A percentile compares a stretch with the other conserved stretches of the same genome.
These are phyloP conservation scores for Boechera divaricarpa DNA, from an alignment of 345 rosid genomes.

Conservation along the genomic window DNA sequence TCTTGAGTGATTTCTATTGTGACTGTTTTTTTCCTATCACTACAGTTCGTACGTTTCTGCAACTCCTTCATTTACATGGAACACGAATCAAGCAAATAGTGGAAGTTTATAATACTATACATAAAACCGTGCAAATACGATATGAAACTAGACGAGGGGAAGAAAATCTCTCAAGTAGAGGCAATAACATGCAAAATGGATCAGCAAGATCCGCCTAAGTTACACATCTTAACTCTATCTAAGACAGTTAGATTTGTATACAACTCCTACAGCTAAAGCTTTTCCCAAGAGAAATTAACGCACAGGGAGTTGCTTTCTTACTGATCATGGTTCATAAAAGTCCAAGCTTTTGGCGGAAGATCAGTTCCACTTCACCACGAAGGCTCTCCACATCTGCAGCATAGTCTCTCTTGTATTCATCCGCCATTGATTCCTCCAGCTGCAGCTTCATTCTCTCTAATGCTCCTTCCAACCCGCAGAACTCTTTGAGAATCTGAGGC, in stretches of 20 bases:
- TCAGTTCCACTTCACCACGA: slow-evolving; percentile 69
- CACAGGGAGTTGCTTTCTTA: slow-evolving; percentile 35
- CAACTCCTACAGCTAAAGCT: slow-evolving; percentile 38
- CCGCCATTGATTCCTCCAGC: slow-evolving; percentile 61
- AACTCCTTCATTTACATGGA: slow-evolving; percentile 16
- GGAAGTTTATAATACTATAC: slow-evolving; percentile 29
- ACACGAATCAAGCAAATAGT: slow-evolving; percentile 13
- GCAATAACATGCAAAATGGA: slow-evolving; percentile 24
- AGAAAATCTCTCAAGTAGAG: not conserved
- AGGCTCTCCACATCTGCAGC: slow-evolving; percentile 71
- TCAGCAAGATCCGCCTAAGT: slow-evolving; percentile 22
- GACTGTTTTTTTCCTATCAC: too few species aligned
- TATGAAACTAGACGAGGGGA: slow-evolving; percentile 9
- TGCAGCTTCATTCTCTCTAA: slow-evolving; percentile 71
- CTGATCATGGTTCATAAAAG: slow-evolving; percentile 47
- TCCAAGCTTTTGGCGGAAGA: slow-evolving; percentile 63
- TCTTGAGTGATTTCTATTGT: slow-evolving; percentile 6
- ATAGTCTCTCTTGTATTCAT: slow-evolving; percentile 69
- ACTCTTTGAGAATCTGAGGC: slow-evolving; percentile 66
- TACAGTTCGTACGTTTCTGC: slow-evolving; percentile 1
- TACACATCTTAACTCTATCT: slow-evolving; percentile 33
- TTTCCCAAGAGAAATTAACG: slow-evolving; percentile 30
- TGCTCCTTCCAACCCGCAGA: slow-evolving; percentile 69
- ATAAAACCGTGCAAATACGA: slow-evolving; percentile 13
- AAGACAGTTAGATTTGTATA: not conserved